Conservation (phyloP, 179 eudicot genomes). For the Nepenthes alata region DNA sequence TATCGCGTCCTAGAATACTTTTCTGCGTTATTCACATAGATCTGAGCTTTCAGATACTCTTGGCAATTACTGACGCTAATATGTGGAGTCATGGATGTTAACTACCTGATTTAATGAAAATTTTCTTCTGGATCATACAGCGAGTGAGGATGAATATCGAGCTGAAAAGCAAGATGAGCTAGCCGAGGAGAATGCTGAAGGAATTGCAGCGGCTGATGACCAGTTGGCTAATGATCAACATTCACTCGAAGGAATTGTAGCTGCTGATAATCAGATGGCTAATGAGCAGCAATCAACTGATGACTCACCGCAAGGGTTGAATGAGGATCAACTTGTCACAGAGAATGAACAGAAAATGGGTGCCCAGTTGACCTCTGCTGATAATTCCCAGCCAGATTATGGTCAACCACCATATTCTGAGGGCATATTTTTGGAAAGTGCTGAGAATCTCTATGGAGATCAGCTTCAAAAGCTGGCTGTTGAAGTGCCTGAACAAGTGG, state of each 20-base stretch:
- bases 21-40: no score
- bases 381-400: slow-evolving; percentile 11
- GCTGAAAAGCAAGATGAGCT: slow-evolving; percentile 26
- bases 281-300: no score
- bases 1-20: no score
- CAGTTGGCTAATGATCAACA: slow-evolving; percentile 12
- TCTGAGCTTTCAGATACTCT: no score
- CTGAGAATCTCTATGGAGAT: slow-evolving; percentile 19
- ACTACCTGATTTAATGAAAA: no score
- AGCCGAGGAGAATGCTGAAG: slow-evolving; percentile 8
- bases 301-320: slow-evolving; percentile 4
- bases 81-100: no score
- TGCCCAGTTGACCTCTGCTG: slow-evolving; percentile 12
- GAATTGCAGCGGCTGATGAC: slow-evolving; percentile 8
- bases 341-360: slow-evolving; percentile 17
- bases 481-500: slow-evolving; percentile 26
- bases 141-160: slow-evolving; percentile 41
- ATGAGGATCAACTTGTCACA: slow-evolving; percentile 12
- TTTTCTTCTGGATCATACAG: slow-evolving; percentile 10
- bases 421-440: slow-evolving; percentile 15
- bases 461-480: slow-evolving; percentile 20
- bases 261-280: no score
- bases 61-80: no score
- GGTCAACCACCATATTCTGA: slow-evolving; percentile 10
- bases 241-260: slow-evolving; percentile 12